phyloP scores from a whole-genome alignment of 2,329 filamentous ascomycete species.

The Epichloe glyceriae region DNA sequence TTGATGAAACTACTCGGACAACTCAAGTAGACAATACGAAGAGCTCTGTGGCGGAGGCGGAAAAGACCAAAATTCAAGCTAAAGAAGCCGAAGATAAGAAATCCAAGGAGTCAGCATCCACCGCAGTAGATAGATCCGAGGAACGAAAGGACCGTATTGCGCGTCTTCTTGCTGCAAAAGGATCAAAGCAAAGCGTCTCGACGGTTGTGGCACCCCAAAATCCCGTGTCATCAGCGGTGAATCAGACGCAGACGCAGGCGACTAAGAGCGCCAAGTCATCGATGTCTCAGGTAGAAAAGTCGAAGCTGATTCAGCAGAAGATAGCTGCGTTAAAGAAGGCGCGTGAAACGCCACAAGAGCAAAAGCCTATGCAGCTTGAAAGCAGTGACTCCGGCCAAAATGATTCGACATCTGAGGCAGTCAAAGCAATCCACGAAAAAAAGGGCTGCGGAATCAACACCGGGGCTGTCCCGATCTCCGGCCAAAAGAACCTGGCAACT shows the following conservation, averaged over 20 bases:
- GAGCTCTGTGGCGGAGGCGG: neutral
- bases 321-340: constrained; percentile 60
- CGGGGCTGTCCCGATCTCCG: constrained; percentile 21
- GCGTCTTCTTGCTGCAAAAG: constrained; percentile 60
- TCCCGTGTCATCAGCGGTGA: constrained; percentile 3
- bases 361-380: neutral
- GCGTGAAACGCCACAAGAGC: constrained; percentile 26
- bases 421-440: neutral
- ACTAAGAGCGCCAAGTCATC: constrained; percentile 14
- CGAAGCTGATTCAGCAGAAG: constrained; percentile 59
- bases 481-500: constrained; percentile 12
- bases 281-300: constrained; percentile 49
- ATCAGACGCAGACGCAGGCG: neutral
- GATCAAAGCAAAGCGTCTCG: constrained; percentile 32
- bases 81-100: neutral
- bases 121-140: constrained; percentile 29
- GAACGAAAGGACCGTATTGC: constrained; percentile 68
- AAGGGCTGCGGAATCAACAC: constrained; percentile 17
- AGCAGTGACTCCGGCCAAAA: neutral
- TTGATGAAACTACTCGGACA: constrained; percentile 7
- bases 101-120: neutral
- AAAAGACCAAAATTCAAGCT: neutral
- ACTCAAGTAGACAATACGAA: neutral
- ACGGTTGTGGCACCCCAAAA: constrained; percentile 3
- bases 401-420: neutral